These are phyloP conservation scores for Gossypium ekmanianum DNA, from an alignment of 345 rosid genomes.

Conservation along the genomic window DNA sequence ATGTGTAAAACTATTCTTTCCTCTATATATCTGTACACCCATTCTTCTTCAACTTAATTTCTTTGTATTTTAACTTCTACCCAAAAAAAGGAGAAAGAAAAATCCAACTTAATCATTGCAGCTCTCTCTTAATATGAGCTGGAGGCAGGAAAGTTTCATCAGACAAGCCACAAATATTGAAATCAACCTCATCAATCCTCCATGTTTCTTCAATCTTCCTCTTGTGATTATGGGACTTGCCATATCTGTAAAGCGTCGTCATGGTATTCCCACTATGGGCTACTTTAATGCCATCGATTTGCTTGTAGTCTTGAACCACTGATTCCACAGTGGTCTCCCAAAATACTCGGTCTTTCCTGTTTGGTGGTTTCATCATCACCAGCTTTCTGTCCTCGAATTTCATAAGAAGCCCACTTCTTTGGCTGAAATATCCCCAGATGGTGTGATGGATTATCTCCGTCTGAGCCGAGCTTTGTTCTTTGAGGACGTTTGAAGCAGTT, in stretches of 20 bases:
- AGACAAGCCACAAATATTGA: conserved; percentile 72
- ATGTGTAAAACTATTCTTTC: not conserved
- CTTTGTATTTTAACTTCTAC: no score
- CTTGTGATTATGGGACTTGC: conserved; percentile 57
- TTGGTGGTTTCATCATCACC: conserved; percentile 52
- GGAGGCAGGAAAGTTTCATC: conserved; percentile 83
- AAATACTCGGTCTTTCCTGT: conserved; percentile 45
- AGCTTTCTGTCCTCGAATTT: conserved; percentile 72
- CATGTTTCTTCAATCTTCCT: conserved; percentile 81
- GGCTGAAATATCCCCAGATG: conserved; percentile 91
- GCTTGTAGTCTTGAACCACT: conserved; percentile 52
- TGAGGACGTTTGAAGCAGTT: conserved; percentile 42
- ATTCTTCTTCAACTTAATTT: no score
- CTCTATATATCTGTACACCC: not conserved
- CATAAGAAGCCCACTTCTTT: conserved; percentile 66
- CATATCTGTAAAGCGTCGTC: conserved; percentile 62
- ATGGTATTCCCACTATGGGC: conserved; percentile 73
- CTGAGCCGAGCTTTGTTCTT: conserved; percentile 58
- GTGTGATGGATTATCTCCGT: conserved; percentile 78
- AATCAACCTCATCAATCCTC: conserved; percentile 86
- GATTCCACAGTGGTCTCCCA: conserved; percentile 89
- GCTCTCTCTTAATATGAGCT: conserved; percentile 61
- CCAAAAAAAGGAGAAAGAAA: not conserved
- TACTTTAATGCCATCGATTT: conserved; percentile 60
- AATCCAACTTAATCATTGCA: conserved; percentile 10